A percentile compares a stretch with the other conserved stretches of the same genome.
phyloP scores from a whole-genome alignment of 1,139 yeast genomes.

The Wickerhamiella pararugosa region DNA sequence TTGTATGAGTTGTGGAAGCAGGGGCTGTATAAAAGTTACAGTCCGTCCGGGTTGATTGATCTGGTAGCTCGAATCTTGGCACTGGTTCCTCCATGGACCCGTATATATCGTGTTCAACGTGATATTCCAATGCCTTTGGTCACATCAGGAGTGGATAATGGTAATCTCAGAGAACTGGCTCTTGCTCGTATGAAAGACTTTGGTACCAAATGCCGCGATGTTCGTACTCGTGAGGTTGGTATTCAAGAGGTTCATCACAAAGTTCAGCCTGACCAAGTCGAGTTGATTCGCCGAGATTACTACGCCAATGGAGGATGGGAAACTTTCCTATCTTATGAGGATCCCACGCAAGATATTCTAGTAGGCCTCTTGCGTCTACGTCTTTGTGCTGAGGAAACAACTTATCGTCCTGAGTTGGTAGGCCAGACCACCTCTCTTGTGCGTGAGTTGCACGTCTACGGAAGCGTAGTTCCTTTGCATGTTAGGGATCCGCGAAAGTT shows the following conservation, averaged over 20 bases:
- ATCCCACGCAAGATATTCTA: slow-evolving; percentile 89
- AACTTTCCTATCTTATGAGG: slow-evolving; percentile 89
- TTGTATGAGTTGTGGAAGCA: slow-evolving; percentile 94
- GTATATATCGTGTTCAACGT: slow-evolving; percentile 95
- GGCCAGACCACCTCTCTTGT: slow-evolving; percentile 81
- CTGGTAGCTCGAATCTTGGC: slow-evolving; percentile 91
- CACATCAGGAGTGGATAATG: slow-evolving; percentile 96
- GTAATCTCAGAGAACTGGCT: slow-evolving; percentile 89
- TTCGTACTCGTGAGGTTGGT: slow-evolving; percentile 98
- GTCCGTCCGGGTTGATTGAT: slow-evolving; percentile 87
- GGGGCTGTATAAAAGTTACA: slow-evolving; percentile 85
- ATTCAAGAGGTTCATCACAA: slow-evolving; percentile 97
- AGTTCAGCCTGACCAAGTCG: slow-evolving; percentile 95
- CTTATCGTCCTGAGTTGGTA: slow-evolving; percentile 79
- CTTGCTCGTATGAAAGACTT: slow-evolving; percentile 96
- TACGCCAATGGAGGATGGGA: slow-evolving; percentile 98
- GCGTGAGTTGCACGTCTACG: slow-evolving; percentile 92
- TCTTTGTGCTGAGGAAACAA: slow-evolving; percentile 76
- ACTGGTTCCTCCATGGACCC: slow-evolving; percentile 97
- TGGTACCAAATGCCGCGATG: slow-evolving; percentile 92
- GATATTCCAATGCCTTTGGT: slow-evolving; percentile 99
- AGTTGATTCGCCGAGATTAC: slow-evolving; percentile 85
- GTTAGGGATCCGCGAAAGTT: slow-evolving; percentile 96
- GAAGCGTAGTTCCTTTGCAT: slow-evolving; percentile 93
- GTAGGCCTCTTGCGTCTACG: slow-evolving; percentile 82